Evolutionary conservation across 176 grass and related monocot species (phyloP), one percentile per base, ranked within the genome.

Genomic region (Lolium multiflorum): DNA sequence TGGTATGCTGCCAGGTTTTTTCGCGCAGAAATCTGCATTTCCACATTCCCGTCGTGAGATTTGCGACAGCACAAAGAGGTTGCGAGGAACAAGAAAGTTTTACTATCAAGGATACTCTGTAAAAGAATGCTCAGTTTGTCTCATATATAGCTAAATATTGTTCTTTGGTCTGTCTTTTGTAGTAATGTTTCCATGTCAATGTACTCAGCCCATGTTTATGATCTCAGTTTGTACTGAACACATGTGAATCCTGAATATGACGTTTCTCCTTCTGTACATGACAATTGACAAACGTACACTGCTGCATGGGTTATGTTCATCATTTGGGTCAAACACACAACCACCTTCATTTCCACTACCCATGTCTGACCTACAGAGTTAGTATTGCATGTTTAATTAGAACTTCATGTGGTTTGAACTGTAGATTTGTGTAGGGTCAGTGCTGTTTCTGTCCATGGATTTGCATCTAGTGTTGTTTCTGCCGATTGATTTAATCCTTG

Each of bases 1-100:
- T 58, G 80, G 22, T 59, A 83, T 59, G 84, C 65, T 83, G 47
- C 80, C 46, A 22, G 65, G 3, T 65, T 85, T 83, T 89, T 62
- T n/a, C 0, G 35, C 8, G 55, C 80, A 79, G 89, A 79, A 83
- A 83, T 87, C 13, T 83, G 84, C 55, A 67, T 79, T 39, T 39
- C 80, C 39, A 48, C 74, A 35, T 76, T 21, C 4, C n/a, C n/a
- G 61, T 69, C 21, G 11, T 75, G 18, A 81, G n/a, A 67, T 83
- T 79, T n/a, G 37, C 4, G 16, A 70, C 39, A 82, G 6, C 17
- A 67, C 69, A 90, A 89, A 80, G 22, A 83, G 60, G 59, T 54
- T 14, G 2, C 18, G 16, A 77, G 25, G 13, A 38, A 70, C 26
- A 47, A 52, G 14, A 61, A 68, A 81, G n/a, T 25, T 70, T 50